phyloP scores from a whole-genome alignment of 2,329 filamentous ascomycete species.

The Eutypella sp. region DNA sequence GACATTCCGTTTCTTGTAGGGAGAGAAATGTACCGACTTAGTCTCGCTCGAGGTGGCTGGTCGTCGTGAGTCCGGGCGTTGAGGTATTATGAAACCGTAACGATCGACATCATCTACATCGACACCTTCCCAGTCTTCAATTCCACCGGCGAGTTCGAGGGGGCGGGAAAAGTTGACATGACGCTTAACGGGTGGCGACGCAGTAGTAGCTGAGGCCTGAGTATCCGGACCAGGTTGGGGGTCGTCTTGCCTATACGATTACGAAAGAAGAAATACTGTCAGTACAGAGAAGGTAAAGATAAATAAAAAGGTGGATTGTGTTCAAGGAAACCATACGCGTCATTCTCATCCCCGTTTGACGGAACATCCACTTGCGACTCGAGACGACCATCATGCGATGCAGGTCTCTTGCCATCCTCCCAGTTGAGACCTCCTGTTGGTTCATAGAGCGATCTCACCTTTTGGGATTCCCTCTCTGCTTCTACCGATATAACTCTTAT shows the following conservation, averaged over 20 bases:
- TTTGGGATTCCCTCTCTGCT: constrained; percentile 59
- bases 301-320: constrained; percentile 18
- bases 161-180: constrained; percentile 23
- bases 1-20: constrained; percentile 41
- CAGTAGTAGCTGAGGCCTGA: constrained; percentile 27
- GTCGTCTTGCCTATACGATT: constrained; percentile 17
- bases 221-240: constrained; percentile 23
- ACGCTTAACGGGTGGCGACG: constrained; percentile 35
- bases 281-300: constrained; percentile 19
- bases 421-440: constrained; percentile 47
- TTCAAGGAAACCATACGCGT: constrained; percentile 54
- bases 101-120: constrained; percentile 58
- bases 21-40: constrained; percentile 38
- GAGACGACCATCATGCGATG: constrained; percentile 41
- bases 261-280: constrained; percentile 21
- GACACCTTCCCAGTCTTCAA: constrained; percentile 65
- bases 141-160: constrained; percentile 50
- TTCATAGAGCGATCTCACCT: constrained; percentile 63
- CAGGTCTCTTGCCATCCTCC: constrained; percentile 46
- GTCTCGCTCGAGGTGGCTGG: constrained; percentile 36
- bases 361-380: constrained; percentile 47
- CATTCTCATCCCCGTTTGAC: constrained; percentile 47
- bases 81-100: constrained; percentile 60
- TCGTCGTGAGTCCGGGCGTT: constrained; percentile 37
- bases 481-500: constrained; percentile 51